Evolutionary conservation across 371 early-diverging fungal genomes (phyloP), one percentile per base, ranked within the genome.

Genomic region (Mortierella sp.): DNA sequence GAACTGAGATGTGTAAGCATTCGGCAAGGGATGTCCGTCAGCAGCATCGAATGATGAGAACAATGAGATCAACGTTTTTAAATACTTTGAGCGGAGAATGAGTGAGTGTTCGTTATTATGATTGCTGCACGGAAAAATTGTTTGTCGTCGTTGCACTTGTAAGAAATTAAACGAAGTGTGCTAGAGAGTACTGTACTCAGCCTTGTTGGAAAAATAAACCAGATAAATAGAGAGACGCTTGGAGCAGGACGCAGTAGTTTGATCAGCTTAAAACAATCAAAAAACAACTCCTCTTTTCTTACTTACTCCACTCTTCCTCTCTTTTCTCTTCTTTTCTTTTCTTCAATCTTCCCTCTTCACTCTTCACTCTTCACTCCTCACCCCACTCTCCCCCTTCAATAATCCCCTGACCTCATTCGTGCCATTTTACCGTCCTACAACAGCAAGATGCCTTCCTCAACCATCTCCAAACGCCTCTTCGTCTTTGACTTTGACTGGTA

Each of bases 401-500:
- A 28, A 63, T 38, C 73, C 50, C 54, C 44, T 55, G 38, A 45
- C n/a, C n/a, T 38, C 4, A 26, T 26, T 28, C 16, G 28, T 28
- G 10, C 50, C 14, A 21, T 26, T 42, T 44, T 44, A 52, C n/a
- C 55, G 26, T 54, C 55, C 26, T n/a, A 42, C 31, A 54, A 28
- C 24, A 50, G 73, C 52, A 38, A 24, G 1, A 78, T 78, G 70
- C 45, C 76, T 28, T 70, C 65, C 19, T 16, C 80, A 47, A 76
- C 81, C 31, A 47, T 75, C 26, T 75, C 81, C 16, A 79, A 83
- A 52, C 81, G 84, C 28, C 85, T 95, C 72, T 91, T 92, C 44
- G 92, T 94, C 16, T 95, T 95, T 85, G 95, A 95, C 81, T 95
- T 95, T 88, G 95, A 95, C 90, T 95, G 92, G 93, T 93, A 91